A percentile compares a stretch with the other conserved stretches of the same genome.
Conservation (phyloP, 2,329 filamentous ascomycete genomes). For the Ilyonectria sp. region DNA sequence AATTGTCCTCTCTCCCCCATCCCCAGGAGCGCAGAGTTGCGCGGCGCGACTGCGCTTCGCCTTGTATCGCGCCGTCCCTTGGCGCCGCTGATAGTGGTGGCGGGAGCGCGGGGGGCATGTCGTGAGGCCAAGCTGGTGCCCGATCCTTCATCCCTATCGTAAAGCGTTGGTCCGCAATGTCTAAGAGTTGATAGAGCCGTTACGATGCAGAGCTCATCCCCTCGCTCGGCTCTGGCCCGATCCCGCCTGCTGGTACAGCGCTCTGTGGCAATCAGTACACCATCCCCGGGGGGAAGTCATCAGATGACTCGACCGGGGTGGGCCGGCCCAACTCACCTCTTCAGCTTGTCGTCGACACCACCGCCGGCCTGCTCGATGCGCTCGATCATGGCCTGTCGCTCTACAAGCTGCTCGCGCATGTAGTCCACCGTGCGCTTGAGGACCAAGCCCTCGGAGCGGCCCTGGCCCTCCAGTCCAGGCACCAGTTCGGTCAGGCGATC, state of each 20-base stretch:
- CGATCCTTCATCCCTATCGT: constrained; percentile 4
- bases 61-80: constrained; percentile 1
- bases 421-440: constrained; percentile 79
- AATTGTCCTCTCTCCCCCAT: constrained; percentile 12
- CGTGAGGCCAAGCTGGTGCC: constrained; percentile 15
- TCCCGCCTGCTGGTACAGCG: constrained; percentile 40
- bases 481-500: constrained; percentile 86
- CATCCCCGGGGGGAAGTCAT: constrained; percentile 14
- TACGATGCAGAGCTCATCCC: constrained; percentile 28
- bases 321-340: constrained; percentile 53
- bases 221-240: constrained; percentile 33
- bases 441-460: constrained; percentile 88
- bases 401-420: constrained; percentile 72
- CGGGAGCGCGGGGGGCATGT: constrained; percentile 7
- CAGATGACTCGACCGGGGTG: constrained; percentile 12
- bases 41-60: constrained; percentile 18
- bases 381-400: constrained; percentile 70
- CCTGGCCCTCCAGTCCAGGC: constrained; percentile 86
- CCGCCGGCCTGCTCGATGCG: constrained; percentile 73
- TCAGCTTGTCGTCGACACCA: constrained; percentile 64
- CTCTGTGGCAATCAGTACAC: constrained; percentile 35
- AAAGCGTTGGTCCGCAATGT: background rate
- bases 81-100: constrained; percentile 6
- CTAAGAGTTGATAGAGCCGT: background rate
- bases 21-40: constrained; percentile 24